Evolutionary conservation across 495 filamentous ascomycete genomes (phyloP).

Genomic region (Zalerion maritima): DNA sequence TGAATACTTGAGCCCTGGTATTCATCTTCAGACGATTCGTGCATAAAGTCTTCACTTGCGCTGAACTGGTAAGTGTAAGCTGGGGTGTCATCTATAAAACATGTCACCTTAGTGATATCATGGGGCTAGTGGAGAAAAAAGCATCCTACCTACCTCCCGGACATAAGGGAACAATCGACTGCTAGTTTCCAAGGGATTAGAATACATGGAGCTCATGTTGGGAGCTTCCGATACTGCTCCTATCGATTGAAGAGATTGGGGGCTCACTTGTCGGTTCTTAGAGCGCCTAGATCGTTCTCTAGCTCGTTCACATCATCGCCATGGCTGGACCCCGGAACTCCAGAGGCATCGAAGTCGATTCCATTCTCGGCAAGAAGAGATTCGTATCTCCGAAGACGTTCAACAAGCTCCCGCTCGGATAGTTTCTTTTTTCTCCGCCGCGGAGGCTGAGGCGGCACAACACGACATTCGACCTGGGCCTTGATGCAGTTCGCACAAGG

Average conservation of each 20-base stretch:
- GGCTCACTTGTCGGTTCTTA: conserved; percentile 13
- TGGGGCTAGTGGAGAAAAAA: conserved; percentile 13
- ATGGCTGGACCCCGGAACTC: conserved; percentile 18
- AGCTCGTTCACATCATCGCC: conserved; percentile 35
- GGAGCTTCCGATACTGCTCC: no score
- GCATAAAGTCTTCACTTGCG: conserved; percentile 22
- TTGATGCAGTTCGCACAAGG: conserved; percentile 53
- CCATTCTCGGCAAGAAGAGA: conserved; percentile 35
- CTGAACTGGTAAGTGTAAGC: conserved; percentile 21
- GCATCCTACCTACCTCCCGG: no score
- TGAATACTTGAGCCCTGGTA: conserved; percentile 37
- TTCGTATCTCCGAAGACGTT: conserved; percentile 41
- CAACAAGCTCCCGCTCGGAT: conserved; percentile 34
- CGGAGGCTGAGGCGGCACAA: conserved; percentile 42
- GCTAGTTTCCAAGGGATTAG: no score
- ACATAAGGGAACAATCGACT: no score
- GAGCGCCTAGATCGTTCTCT: conserved; percentile 28
- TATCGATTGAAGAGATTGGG: no score
- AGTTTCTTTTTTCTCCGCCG: conserved; percentile 43
- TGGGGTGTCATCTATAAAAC: conserved; percentile 1
- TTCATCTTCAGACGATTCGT: conserved; percentile 49
- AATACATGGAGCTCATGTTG: no score
- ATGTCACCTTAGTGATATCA: conserved; percentile 3
- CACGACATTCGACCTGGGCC: conserved; percentile 42
- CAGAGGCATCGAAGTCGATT: conserved; percentile 29